Percentiles rank a stretch among this genome's conserved stretches.
Evolutionary conservation across 768 basidiomycete species (phyloP).

Genomic region (Asterophora parasitica): DNA sequence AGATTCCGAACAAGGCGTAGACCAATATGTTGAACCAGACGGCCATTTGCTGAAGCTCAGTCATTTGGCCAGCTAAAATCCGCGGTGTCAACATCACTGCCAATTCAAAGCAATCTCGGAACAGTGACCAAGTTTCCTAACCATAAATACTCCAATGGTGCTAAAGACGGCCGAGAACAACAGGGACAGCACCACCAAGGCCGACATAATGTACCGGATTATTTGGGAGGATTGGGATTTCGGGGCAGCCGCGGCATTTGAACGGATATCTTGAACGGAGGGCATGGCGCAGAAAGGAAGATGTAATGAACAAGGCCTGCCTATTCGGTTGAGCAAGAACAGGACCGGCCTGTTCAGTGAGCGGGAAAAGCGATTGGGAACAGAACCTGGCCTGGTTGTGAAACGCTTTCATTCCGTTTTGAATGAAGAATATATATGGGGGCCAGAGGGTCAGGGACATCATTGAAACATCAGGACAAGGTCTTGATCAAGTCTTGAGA

Average conservation of each 20-base stretch:
- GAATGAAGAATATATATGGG: background rate
- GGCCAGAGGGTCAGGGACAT: background rate
- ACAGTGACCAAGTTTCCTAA: constrained; percentile 7
- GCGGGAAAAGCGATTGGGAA: background rate
- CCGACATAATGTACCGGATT: constrained; percentile 8
- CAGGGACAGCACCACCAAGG: constrained; percentile 3
- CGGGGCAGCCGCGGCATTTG: constrained; percentile 1
- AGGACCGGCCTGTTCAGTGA: constrained; percentile 15
- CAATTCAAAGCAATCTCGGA: background rate
- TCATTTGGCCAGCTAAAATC: constrained; percentile 11
- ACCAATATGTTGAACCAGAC: constrained; percentile 19
- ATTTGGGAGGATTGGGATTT: constrained; percentile 6
- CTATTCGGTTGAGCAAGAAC: constrained; percentile 14
- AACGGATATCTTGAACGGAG: background rate
- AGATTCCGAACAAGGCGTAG: constrained; percentile 12
- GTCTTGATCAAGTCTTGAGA: no score
- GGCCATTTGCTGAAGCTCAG: constrained; percentile 15
- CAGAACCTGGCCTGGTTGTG: constrained; percentile 14
- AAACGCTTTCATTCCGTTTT: background rate
- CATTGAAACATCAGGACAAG: background rate
- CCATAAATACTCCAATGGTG: constrained; percentile 9
- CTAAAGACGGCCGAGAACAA: constrained; percentile 11
- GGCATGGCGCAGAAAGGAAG: background rate
- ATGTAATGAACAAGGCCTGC: constrained; percentile 17
- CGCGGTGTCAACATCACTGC: background rate